These are phyloP conservation scores for Microsporum canis DNA, from an alignment of 2,329 filamentous ascomycete species.

Conservation along the genomic window DNA sequence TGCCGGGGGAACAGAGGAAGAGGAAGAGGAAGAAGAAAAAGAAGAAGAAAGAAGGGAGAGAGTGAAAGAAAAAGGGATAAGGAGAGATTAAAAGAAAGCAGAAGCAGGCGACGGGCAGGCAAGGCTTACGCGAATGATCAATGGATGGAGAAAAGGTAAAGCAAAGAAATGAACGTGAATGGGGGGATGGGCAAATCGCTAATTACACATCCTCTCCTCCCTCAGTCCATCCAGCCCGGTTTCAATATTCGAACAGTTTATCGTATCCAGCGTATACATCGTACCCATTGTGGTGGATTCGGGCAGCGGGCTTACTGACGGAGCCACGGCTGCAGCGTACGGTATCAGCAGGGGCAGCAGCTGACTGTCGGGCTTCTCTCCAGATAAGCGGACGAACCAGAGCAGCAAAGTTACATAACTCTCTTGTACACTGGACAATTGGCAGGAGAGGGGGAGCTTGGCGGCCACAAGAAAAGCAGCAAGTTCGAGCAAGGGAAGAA, in stretches of 20 bases:
- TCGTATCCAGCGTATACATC: constrained; percentile 4
- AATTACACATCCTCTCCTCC: not conserved
- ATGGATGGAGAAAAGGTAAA: constrained; percentile 5
- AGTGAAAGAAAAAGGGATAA: constrained; percentile 13
- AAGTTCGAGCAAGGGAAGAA: not conserved
- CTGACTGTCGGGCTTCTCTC: not conserved
- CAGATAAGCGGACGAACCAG: not conserved
- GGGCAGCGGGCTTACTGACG: constrained; percentile 1
- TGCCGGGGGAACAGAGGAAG: constrained; percentile 14
- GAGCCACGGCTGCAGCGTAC: constrained; percentile 1
- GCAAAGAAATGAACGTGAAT: constrained; percentile 1
- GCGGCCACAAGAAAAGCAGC: not conserved
- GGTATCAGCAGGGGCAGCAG: constrained; percentile 4
- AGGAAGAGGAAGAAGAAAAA: constrained; percentile 14
- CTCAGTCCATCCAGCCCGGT: constrained; percentile 3
- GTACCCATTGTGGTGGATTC: too few species aligned
- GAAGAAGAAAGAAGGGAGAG: constrained; percentile 13
- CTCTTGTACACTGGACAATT: not conserved
- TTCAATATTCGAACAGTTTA: not conserved
- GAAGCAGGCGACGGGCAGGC: constrained; percentile 1
- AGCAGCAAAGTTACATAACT: constrained; percentile 1
- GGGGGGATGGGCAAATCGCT: constrained; percentile 3
- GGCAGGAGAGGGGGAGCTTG: not conserved
- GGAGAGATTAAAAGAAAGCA: constrained; percentile 8
- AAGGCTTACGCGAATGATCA: constrained; percentile 6